Percentiles rank a stretch among this genome's conserved stretches.
These are phyloP conservation scores for Geosiphon pyriformis DNA, from an alignment of 192 early-diverging fungal species.

Conservation along the genomic window DNA sequence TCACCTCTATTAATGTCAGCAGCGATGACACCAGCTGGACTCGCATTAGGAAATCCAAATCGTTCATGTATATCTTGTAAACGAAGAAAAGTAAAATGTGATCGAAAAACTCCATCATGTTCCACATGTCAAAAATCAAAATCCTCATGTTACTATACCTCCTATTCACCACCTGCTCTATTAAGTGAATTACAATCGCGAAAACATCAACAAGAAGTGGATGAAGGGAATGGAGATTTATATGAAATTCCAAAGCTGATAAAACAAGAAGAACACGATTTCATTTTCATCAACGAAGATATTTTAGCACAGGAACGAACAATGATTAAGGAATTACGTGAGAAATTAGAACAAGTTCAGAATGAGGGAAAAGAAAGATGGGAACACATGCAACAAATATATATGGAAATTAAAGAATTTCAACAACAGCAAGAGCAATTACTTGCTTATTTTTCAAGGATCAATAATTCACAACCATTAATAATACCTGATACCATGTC, in stretches of 20 bases:
- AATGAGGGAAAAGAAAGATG: background rate
- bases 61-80: conserved; percentile 14
- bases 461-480: background rate
- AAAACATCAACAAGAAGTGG: background rate
- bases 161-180: conserved; percentile 15
- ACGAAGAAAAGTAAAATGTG: conserved; percentile 21
- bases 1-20: background rate
- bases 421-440: background rate
- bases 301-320: background rate
- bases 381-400: conserved; percentile 1
- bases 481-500: too few relatives aligned
- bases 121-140: conserved; percentile 19
- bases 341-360: conserved; percentile 9
- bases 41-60: conserved; percentile 22
- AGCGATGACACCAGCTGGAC: too few relatives aligned
- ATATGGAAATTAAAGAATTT: background rate
- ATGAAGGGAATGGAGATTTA: background rate
- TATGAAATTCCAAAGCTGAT: too few relatives aligned
- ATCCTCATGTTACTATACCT: conserved; percentile 10
- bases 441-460: background rate
- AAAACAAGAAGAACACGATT: background rate
- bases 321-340: background rate
- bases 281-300: too few relatives aligned
- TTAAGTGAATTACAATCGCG: background rate
- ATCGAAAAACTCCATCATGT: conserved; percentile 18